Evolutionary conservation across 345 rosid species (phyloP).

Genomic region (Brassica nigra): DNA sequence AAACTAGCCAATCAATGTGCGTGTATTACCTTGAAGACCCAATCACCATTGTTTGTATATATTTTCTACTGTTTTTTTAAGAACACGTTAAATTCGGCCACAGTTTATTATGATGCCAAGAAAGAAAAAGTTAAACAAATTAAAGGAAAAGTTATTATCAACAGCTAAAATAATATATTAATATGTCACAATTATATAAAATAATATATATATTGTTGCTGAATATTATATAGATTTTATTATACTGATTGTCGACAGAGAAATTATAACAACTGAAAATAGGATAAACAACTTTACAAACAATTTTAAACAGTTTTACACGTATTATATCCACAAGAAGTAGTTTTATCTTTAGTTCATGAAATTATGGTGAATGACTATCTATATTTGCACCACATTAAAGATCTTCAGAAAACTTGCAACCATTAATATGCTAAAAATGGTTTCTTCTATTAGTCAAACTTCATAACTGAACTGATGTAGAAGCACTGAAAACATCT

Average conservation of each 20-base stretch:
- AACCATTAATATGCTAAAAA: not conserved
- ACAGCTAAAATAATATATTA: not conserved
- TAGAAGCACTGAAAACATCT: not conserved
- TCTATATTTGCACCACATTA: not conserved
- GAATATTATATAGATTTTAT: not conserved
- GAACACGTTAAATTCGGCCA: conserved; percentile 16
- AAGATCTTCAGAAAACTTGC: not conserved
- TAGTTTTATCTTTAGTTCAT: not conserved
- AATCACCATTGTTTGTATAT: not conserved
- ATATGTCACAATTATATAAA: not conserved
- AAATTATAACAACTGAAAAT: not conserved
- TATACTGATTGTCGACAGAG: not conserved
- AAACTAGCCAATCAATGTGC: conserved; percentile 2
- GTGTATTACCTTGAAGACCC: not conserved
- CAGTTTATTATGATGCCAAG: conserved; percentile 1
- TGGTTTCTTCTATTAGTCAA: not conserved
- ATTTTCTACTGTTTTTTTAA: not conserved
- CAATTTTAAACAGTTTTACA: not conserved
- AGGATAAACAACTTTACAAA: not conserved
- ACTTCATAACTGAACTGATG: not conserved
- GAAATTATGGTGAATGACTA: not conserved
- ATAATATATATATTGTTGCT: not conserved
- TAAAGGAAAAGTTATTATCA: not conserved
- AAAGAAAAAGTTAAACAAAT: not conserved
- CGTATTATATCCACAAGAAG: not conserved